Percentiles rank a stretch among this genome's conserved stretches.
phyloP scores from a whole-genome alignment of 2,329 filamentous ascomycete species.

The Apiospora sp. region DNA sequence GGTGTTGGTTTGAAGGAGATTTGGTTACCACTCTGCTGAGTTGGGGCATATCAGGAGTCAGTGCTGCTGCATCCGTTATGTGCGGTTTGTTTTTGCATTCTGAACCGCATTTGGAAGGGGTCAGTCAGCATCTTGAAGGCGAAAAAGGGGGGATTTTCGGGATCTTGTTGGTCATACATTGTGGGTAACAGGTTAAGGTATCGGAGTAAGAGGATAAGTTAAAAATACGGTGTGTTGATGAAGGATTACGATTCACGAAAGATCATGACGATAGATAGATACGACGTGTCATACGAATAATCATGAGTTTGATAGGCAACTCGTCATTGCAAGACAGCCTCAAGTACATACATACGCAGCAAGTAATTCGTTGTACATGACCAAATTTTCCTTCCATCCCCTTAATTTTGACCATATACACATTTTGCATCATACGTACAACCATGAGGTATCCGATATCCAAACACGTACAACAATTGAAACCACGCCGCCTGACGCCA shows the following conservation, averaged over 20 bases:
- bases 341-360: not conserved
- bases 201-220: not conserved
- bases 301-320: not conserved
- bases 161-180: not conserved
- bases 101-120: not conserved
- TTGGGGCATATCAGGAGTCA: not conserved
- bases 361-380: not conserved
- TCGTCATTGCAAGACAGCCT: not conserved
- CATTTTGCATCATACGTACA: not conserved
- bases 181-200: not conserved
- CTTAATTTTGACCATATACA: not conserved
- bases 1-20: not conserved
- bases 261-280: not conserved
- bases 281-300: not conserved
- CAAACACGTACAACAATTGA: not conserved
- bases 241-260: constrained; percentile 11
- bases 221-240: not conserved
- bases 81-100: not conserved
- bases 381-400: not conserved
- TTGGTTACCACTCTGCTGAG: not conserved
- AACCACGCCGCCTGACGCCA: constrained; percentile 8
- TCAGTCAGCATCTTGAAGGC: not conserved
- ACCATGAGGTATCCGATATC: not conserved
- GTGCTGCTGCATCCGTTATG: not conserved
- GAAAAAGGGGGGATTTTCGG: not conserved